Conservation (phyloP, 2,329 filamentous ascomycete genomes). For the Claviceps sp. region DNA sequence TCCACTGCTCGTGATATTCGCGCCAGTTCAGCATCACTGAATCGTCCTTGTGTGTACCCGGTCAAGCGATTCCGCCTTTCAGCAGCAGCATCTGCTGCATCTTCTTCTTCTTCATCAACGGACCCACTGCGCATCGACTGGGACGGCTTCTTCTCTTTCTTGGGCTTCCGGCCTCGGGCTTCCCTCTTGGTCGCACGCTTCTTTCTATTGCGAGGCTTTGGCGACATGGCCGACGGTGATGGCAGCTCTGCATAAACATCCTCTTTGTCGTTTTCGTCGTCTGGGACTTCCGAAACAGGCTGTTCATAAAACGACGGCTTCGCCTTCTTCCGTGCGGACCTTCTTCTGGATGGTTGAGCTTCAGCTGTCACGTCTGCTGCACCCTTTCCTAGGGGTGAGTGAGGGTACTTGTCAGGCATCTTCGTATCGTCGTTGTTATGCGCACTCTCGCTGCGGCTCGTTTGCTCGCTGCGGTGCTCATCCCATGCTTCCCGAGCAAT, state of each 20-base stretch:
- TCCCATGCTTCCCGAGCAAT: slow-evolving; percentile 23
- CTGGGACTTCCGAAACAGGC: slow-evolving; percentile 9
- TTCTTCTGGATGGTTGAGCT: slow-evolving; percentile 8
- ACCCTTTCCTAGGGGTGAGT: not conserved
- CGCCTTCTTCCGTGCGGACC: slow-evolving; percentile 30
- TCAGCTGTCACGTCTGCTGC: slow-evolving; percentile 4
- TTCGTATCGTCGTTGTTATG: slow-evolving; percentile 2
- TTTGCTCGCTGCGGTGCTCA: slow-evolving; percentile 19
- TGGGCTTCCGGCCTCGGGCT: slow-evolving; percentile 8
- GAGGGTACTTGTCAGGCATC: slow-evolving; percentile 4
- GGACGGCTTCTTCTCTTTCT: slow-evolving; percentile 8
- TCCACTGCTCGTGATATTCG: slow-evolving; percentile 29
- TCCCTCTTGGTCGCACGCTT: slow-evolving; percentile 18
- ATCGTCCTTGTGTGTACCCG: slow-evolving; percentile 25
- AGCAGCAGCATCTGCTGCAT: slow-evolving; percentile 5
- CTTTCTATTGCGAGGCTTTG: slow-evolving; percentile 16
- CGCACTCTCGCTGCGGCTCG: slow-evolving; percentile 7
- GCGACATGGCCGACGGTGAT: slow-evolving; percentile 20
- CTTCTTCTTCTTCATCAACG: slow-evolving; percentile 10
- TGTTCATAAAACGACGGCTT: slow-evolving; percentile 33
- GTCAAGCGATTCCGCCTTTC: slow-evolving; percentile 13
- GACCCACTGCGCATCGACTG: slow-evolving; percentile 13
- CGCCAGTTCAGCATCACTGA: slow-evolving; percentile 29
- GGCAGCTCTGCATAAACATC: slow-evolving; percentile 14
- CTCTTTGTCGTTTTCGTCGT: slow-evolving; percentile 10